Evolutionary conservation across 2,329 filamentous ascomycete genomes (phyloP), one percentile per base, ranked within the genome.

Genomic region (Harringtonia lauricola): DNA sequence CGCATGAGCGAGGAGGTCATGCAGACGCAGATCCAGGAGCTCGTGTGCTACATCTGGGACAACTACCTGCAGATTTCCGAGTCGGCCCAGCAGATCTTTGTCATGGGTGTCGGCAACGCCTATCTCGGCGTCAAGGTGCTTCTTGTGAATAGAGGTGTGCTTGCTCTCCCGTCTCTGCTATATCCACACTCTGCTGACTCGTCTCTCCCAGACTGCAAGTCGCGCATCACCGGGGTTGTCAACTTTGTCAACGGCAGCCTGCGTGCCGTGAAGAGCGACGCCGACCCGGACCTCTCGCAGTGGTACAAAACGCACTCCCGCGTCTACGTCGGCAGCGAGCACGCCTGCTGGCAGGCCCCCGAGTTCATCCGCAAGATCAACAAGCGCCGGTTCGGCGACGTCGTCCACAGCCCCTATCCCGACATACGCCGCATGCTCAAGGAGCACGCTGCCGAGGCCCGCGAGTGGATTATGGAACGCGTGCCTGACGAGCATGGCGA

Each of bases 21-120:
- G 8, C 71, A 82, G 49, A 67, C 70, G 43, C 75, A 76, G 59
- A 80, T 76, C 0, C 79, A 83, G 49, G 81, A 90, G 48, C 67
- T 95, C 12, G 78, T 90, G 5, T 79, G 75, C 47, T 96, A 95
- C 56, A 68, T 98, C 14, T 98, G 92, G 92, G 89, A 95, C 54
- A 98, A 98, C 57, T 95, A 95, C 57, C 79, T 98, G 18, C 86
- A 95, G 67, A 71, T 85, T 28, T 80, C 81, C 41, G 74, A 85
- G 17, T 65, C 82, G 3, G 70, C 75, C 0, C 79, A 81, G 7
- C 78, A 90, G 42, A 76, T 96, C 15, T 85, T 94, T 57, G 69
- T 98, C 19, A 71, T 98, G 57, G 90, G 92, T 1, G 79, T 94
- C 2, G 92, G 92, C n/a, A 82, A 87, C 54, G 86, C 92, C 2